phyloP scores from a whole-genome alignment of 2,329 filamentous ascomycete genomes.

The Trichoderma sp. region DNA sequence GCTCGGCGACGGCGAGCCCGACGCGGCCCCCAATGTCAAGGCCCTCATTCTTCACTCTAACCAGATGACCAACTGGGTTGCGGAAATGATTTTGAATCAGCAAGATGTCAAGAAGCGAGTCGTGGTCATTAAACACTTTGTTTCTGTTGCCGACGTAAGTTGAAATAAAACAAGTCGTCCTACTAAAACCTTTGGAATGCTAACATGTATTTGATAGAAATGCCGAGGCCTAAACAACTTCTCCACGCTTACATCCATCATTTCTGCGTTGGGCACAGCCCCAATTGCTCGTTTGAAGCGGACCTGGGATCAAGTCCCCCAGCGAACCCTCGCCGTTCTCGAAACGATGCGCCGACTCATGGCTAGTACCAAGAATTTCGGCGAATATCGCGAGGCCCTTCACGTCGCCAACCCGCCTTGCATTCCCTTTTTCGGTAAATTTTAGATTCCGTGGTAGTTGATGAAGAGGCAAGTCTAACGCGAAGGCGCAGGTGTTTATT shows the following conservation, averaged over 20 bases:
- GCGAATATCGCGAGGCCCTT: constrained; percentile 89
- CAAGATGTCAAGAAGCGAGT: constrained; percentile 94
- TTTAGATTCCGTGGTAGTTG: too few relatives aligned
- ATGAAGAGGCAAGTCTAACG: not conserved
- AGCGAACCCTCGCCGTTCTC: constrained; percentile 74
- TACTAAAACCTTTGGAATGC: not conserved
- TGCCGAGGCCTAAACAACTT: constrained; percentile 94
- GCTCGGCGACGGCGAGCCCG: constrained; percentile 74
- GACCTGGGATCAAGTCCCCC: constrained; percentile 92
- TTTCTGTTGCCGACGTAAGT: constrained; percentile 90
- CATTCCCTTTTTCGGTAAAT: constrained; percentile 91
- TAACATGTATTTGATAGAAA: constrained; percentile 61
- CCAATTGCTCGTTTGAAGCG: constrained; percentile 91
- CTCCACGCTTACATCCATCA: constrained; percentile 95
- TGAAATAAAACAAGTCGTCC: not conserved
- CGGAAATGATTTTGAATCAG: constrained; percentile 97
- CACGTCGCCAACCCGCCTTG: constrained; percentile 94
- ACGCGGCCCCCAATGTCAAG: constrained; percentile 92
- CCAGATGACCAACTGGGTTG: constrained; percentile 98
- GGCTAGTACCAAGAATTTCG: constrained; percentile 97
- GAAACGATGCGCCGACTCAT: constrained; percentile 94
- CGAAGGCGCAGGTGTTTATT: constrained; percentile 73
- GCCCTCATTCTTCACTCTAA: constrained; percentile 96
- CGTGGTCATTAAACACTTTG: constrained; percentile 97
- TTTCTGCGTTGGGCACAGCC: constrained; percentile 90